These are phyloP conservation scores for Pseudonitzschia pungens DNA, from an alignment of 108 stramenopile genomes.

Conservation along the genomic window DNA sequence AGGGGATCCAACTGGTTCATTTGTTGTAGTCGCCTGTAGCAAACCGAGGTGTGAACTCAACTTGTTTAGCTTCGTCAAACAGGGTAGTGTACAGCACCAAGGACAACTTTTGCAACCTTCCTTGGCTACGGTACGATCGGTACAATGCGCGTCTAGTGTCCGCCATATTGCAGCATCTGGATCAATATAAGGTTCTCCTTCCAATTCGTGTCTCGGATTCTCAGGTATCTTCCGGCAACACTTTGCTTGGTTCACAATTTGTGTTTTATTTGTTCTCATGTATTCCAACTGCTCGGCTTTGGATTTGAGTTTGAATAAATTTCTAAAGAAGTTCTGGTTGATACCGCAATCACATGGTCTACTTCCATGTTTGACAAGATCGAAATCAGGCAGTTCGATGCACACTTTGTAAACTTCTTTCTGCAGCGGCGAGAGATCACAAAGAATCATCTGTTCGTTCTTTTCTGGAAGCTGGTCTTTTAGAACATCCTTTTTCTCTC, in stretches of 20 bases:
- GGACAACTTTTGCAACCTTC: slow-evolving; percentile 59
- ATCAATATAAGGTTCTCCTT: slow-evolving; percentile 49
- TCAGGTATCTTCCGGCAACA: slow-evolving; percentile 66
- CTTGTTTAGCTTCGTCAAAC: slow-evolving; percentile 53
- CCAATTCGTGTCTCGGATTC: slow-evolving; percentile 41
- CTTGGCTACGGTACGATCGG: slow-evolving; percentile 3
- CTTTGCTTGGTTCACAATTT: slow-evolving; percentile 43
- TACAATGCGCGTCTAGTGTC: slow-evolving; percentile 41
- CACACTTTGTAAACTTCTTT: slow-evolving; percentile 74
- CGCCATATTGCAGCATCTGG: slow-evolving; percentile 70
- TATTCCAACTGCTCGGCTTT: slow-evolving; percentile 65
- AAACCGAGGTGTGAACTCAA: slow-evolving; percentile 73
- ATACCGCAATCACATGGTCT: slow-evolving; percentile 85
- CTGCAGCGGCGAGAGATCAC: slow-evolving; percentile 72
- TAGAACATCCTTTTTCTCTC: slow-evolving; percentile 62
- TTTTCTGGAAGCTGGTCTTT: slow-evolving; percentile 68
- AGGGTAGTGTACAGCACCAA: slow-evolving; percentile 50
- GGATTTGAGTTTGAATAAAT: slow-evolving; percentile 50
- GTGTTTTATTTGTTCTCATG: slow-evolving; percentile 56
- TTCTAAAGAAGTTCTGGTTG: slow-evolving; percentile 62
- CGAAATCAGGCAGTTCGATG: slow-evolving; percentile 73
- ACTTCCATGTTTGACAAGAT: slow-evolving; percentile 56
- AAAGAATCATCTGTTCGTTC: slow-evolving; percentile 78
- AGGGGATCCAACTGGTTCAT: slow-evolving; percentile 25
- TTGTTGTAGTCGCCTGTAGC: slow-evolving; percentile 60